Conservation (phyloP, 306 rosid genomes). For the Malus asiatica region DNA sequence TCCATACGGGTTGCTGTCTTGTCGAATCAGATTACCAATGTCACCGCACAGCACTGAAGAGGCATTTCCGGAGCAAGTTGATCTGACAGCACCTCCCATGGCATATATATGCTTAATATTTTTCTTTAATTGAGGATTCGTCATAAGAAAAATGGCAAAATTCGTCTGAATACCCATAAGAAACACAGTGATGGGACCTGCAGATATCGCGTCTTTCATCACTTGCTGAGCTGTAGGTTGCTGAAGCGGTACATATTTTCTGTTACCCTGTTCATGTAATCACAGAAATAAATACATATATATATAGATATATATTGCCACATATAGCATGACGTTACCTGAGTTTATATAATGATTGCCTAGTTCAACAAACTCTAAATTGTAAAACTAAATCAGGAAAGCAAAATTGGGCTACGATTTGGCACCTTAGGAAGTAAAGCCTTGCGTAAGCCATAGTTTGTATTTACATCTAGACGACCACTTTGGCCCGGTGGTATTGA, state of each 20-base stretch:
- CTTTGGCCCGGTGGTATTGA: constrained; percentile 40
- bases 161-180: constrained; percentile 48
- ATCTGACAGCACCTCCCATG: constrained; percentile 56
- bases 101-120: constrained; percentile 54
- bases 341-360: not conserved
- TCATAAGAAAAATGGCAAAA: constrained; percentile 52
- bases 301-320: not conserved
- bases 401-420: not conserved
- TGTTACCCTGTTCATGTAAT: constrained; percentile 31
- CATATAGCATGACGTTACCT: not conserved
- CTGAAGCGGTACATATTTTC: constrained; percentile 38
- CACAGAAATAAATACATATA: not conserved
- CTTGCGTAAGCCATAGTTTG: constrained; percentile 47
- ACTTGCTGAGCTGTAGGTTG: constrained; percentile 56
- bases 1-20: constrained; percentile 60
- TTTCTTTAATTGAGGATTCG: constrained; percentile 47
- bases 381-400: not conserved
- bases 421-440: constrained; percentile 62
- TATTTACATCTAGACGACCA: constrained; percentile 41
- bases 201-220: constrained; percentile 45
- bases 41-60: constrained; percentile 58
- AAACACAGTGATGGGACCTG: constrained; percentile 40
- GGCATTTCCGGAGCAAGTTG: constrained; percentile 56
- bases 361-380: not conserved
- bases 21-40: constrained; percentile 60